phyloP scores from a whole-genome alignment of 2,329 filamentous ascomycete genomes.

The Sphaerulina populicola region DNA sequence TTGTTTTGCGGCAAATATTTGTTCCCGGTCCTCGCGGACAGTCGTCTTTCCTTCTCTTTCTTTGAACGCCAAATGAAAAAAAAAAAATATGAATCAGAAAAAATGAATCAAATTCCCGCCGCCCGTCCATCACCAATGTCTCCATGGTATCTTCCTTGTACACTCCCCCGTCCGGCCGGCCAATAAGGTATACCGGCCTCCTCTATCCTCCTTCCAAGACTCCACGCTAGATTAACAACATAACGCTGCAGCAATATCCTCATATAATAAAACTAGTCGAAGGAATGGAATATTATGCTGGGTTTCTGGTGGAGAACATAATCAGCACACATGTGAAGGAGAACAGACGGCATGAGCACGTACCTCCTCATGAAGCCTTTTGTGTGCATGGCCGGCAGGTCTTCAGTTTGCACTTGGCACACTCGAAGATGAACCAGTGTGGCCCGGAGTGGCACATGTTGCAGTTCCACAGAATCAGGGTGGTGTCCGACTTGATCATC shows the following conservation, averaged over 20 bases:
- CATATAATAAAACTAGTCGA: constrained; percentile 13
- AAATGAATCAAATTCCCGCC: neutral
- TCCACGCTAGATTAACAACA: constrained; percentile 25
- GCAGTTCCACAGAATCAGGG: constrained; percentile 46
- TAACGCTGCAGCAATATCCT: constrained; percentile 26
- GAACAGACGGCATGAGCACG: neutral
- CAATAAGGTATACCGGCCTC: constrained; percentile 2
- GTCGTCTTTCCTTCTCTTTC: constrained; percentile 11
- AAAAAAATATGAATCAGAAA: too few species aligned
- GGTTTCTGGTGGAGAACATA: neutral
- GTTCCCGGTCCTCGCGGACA: constrained; percentile 22
- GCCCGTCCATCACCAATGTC: constrained; percentile 1
- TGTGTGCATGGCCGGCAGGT: constrained; percentile 42
- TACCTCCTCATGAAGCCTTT: constrained; percentile 34
- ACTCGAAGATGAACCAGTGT: constrained; percentile 46
- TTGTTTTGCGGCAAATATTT: constrained; percentile 1
- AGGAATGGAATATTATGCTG: neutral
- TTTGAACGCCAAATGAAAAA: neutral
- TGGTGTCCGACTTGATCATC: constrained; percentile 46
- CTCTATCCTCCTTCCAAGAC: constrained; percentile 17
- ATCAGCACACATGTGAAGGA: neutral
- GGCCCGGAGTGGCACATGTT: constrained; percentile 45
- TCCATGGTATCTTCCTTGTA: constrained; percentile 4
- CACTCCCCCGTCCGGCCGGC: neutral
- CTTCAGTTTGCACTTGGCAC: constrained; percentile 45